phyloP scores from a whole-genome alignment of 352 stramenopile genomes.

The Globisporangium middletonii region DNA sequence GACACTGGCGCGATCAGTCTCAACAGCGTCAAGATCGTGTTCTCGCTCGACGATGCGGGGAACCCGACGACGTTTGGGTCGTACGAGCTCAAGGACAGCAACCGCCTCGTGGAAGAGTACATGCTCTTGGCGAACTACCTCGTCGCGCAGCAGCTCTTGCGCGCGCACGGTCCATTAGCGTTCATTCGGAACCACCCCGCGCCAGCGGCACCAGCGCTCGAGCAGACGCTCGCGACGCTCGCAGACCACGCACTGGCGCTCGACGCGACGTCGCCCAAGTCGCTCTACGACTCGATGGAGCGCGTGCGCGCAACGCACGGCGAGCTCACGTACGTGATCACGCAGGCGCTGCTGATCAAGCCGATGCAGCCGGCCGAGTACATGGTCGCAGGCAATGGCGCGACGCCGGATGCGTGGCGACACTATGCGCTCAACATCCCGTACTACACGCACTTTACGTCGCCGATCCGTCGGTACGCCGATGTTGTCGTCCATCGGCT shows the following conservation, averaged over 20 bases:
- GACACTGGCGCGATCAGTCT: constrained; percentile 91
- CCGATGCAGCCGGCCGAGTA: constrained; percentile 96
- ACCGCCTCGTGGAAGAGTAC: constrained; percentile 96
- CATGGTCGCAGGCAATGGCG: constrained; percentile 72
- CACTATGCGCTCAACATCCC: constrained; percentile 97
- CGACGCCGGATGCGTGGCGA: constrained; percentile 70
- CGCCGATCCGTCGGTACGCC: constrained; percentile 93
- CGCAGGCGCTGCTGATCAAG: constrained; percentile 92
- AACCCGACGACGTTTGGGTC: constrained; percentile 84
- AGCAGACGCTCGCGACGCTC: constrained; percentile 35
- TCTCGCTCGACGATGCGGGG: constrained; percentile 90
- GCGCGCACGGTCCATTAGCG: constrained; percentile 75
- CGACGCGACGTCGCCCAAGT: constrained; percentile 74
- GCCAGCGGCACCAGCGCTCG: constrained; percentile 51
- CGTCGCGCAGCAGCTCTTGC: constrained; percentile 94
- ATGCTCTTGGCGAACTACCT: constrained; percentile 99
- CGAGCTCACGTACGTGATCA: constrained; percentile 74
- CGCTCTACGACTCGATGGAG: constrained; percentile 83
- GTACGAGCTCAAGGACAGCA: constrained; percentile 94
- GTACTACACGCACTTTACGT: constrained; percentile 99
- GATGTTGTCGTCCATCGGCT: constrained; percentile 78
- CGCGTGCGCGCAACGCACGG: constrained; percentile 67
- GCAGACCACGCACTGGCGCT: constrained; percentile 64
- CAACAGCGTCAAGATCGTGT: constrained; percentile 92
- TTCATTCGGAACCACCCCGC: constrained; percentile 88